Evolutionary conservation across 169 alveolate species (phyloP).

Genomic region (Sarcocystis neurona): DNA sequence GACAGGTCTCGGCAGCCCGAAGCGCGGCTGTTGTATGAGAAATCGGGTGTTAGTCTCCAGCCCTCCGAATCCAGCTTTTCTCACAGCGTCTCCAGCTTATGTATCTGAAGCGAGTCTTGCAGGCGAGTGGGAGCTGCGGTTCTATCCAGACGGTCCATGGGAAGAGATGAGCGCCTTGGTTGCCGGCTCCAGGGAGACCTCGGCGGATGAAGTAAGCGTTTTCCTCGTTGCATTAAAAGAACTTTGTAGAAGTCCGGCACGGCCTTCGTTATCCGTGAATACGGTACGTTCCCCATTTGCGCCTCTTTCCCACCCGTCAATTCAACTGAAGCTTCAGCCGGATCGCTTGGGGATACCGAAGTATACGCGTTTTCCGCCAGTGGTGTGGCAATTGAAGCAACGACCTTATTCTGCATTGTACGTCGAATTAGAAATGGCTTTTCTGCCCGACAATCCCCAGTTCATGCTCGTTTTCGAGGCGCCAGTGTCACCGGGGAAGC

Average conservation of each 20-base stretch:
- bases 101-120: not conserved
- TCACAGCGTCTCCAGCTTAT: too few species aligned
- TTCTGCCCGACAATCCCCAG: not conserved
- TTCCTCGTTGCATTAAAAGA: too few species aligned
- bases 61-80: too few species aligned
- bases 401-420: not conserved
- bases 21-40: too few species aligned
- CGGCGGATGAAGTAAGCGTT: too few species aligned
- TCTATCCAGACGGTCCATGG: not conserved
- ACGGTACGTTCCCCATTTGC: not conserved
- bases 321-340: not conserved
- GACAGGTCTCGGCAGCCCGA: too few species aligned
- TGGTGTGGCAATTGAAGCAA: not conserved
- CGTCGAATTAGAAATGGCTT: not conserved
- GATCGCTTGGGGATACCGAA: not conserved
- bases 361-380: not conserved
- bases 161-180: not conserved
- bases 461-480: conserved; percentile 3
- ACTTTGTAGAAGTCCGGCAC: too few species aligned
- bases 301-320: not conserved
- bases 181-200: too few species aligned
- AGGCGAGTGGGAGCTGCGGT: not conserved
- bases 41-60: too few species aligned
- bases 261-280: not conserved
- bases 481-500: not conserved